A percentile compares a stretch with the other conserved stretches of the same genome.
phyloP scores from a whole-genome alignment of 2,329 filamentous ascomycete species.

The Arthroderma sp. region DNA sequence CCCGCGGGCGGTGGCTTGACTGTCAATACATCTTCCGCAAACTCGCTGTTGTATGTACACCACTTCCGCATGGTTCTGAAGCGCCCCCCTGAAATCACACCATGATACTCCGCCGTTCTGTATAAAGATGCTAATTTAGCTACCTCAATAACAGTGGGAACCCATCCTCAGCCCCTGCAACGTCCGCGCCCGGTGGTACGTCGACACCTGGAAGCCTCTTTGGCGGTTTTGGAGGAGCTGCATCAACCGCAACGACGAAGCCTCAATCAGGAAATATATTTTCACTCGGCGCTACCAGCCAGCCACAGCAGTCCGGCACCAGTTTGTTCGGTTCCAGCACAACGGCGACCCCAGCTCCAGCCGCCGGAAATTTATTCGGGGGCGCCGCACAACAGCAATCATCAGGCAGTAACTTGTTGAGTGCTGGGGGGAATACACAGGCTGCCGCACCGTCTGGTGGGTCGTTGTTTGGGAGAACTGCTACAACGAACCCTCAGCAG shows the following conservation, averaged over 20 bases:
- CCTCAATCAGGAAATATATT: too few relatives aligned
- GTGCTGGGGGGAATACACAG: constrained; percentile 11
- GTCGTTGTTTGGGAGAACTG: constrained; percentile 14
- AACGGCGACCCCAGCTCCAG: constrained; percentile 4
- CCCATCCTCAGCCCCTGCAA: constrained; percentile 3
- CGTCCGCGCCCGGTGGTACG: constrained; percentile 14
- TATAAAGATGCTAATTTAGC: background rate
- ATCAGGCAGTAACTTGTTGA: constrained; percentile 18
- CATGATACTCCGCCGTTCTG: too few relatives aligned
- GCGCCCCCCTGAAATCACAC: too few relatives aligned
- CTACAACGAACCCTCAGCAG: constrained; percentile 8
- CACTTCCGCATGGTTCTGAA: too few relatives aligned
- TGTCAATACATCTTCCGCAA: constrained; percentile 11
- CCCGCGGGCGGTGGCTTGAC: constrained; percentile 8
- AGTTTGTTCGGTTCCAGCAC: background rate
- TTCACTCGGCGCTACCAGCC: background rate
- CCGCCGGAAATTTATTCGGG: background rate
- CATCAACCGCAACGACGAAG: background rate
- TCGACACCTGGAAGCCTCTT: constrained; percentile 11
- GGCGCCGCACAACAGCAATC: constrained; percentile 14
- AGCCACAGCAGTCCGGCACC: constrained; percentile 1
- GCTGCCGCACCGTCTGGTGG: constrained; percentile 12
- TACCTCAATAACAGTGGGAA: constrained; percentile 2
- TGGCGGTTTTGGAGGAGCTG: constrained; percentile 7
- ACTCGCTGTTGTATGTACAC: constrained; percentile 12